These are phyloP conservation scores for Neltuma alba DNA, from an alignment of 306 rosid genomes.

Conservation along the genomic window DNA sequence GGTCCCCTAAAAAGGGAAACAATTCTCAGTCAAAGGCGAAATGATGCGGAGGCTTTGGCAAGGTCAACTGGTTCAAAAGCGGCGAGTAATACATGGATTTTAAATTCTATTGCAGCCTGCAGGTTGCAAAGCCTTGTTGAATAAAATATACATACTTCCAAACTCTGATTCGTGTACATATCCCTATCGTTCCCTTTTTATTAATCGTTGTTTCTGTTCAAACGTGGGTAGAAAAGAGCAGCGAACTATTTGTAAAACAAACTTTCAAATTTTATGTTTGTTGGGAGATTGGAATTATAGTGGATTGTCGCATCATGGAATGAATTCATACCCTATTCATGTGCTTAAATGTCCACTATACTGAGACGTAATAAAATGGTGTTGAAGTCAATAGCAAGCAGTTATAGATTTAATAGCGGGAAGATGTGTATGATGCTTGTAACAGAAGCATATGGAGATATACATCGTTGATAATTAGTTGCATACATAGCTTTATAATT, in stretches of 20 bases:
- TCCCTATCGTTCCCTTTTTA: not conserved
- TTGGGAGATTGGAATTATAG: not conserved
- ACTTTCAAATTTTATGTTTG: not conserved
- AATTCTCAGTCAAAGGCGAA: constrained; percentile 45
- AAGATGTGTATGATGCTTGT: not conserved
- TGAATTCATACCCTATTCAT: not conserved
- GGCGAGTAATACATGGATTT: constrained; percentile 80
- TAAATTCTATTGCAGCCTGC: constrained; percentile 90
- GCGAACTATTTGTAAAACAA: not conserved
- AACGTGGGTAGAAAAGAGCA: not conserved
- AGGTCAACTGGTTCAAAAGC: constrained; percentile 63
- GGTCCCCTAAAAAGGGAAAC: constrained; percentile 41
- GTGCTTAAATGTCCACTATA: not conserved
- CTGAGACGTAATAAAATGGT: not conserved
- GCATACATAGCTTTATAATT: not conserved
- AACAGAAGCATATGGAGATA: not conserved
- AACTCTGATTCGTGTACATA: constrained; percentile 29
- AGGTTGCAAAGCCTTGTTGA: constrained; percentile 56
- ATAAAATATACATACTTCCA: constrained; percentile 33
- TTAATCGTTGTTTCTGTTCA: constrained; percentile 1
- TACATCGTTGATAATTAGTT: constrained; percentile 1
- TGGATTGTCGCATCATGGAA: not conserved
- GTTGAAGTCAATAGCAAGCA: constrained; percentile 9
- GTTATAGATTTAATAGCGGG: not conserved
- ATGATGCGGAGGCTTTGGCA: constrained; percentile 70